Evolutionary conservation across 345 rosid genomes (phyloP).

Genomic region (Populus pruinosa): DNA sequence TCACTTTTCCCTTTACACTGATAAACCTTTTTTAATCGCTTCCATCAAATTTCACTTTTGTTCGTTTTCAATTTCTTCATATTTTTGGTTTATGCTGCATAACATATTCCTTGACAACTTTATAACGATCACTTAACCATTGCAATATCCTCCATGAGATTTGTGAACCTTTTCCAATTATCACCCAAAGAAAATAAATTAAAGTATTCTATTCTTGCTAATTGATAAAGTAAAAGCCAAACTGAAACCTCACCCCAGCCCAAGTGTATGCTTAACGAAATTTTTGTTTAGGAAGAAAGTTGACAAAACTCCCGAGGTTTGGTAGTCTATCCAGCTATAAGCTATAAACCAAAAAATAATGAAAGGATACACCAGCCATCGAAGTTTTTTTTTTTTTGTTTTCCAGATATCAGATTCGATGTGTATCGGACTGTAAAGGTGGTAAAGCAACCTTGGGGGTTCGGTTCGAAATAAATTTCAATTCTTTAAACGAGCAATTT

Average conservation of each 20-base stretch:
- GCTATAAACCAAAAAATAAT: no score
- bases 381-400: no score
- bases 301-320: background rate
- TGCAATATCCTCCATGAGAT: background rate
- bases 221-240: background rate
- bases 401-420: no score
- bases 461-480: background rate
- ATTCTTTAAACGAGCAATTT: background rate
- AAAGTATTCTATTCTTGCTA: background rate
- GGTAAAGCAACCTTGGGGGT: no score
- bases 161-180: background rate
- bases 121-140: background rate
- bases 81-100: background rate
- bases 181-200: no score
- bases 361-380: no score
- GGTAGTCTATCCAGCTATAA: no score
- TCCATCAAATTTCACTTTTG: background rate
- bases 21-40: background rate
- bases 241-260: background rate
- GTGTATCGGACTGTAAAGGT: no score
- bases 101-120: background rate
- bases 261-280: background rate
- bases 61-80: background rate
- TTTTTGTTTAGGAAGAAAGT: background rate
- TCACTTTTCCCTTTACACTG: background rate